Percentiles rank a stretch among this genome's conserved stretches.
These are phyloP conservation scores for Fusarium continuum DNA, from an alignment of 2,329 filamentous ascomycete genomes.

Conservation along the genomic window DNA sequence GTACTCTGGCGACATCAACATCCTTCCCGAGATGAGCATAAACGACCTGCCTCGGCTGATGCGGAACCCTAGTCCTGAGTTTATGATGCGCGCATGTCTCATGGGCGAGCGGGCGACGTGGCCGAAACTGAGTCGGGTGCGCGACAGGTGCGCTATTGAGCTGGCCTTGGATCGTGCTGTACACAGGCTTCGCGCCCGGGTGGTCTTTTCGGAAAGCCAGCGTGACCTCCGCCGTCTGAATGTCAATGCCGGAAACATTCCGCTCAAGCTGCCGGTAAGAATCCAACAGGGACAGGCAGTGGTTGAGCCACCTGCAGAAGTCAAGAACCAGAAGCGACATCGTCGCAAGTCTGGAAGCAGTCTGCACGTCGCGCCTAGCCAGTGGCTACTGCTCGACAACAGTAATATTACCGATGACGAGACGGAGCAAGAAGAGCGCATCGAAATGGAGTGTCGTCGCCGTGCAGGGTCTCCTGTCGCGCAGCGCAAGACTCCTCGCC, in stretches of 20 bases:
- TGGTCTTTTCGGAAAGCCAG: conserved; percentile 74
- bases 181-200: conserved; percentile 70
- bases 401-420: conserved; percentile 54
- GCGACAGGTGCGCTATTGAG: conserved; percentile 89
- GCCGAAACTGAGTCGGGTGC: conserved; percentile 86
- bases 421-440: conserved; percentile 55
- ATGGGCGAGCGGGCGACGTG: conserved; percentile 88
- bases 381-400: conserved; percentile 50
- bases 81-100: conserved; percentile 82
- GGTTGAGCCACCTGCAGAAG: conserved; percentile 33
- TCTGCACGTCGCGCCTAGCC: conserved; percentile 52
- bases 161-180: conserved; percentile 82
- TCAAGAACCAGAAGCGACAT: conserved; percentile 49
- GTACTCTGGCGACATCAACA: conserved; percentile 95
- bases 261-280: conserved; percentile 31
- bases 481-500: conserved; percentile 53
- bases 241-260: conserved; percentile 43
- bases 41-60: conserved; percentile 80
- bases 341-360: conserved; percentile 63
- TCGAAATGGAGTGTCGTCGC: conserved; percentile 53
- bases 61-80: conserved; percentile 84
- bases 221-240: conserved; percentile 64
- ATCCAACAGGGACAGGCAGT: conserved; percentile 26
- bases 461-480: conserved; percentile 40
- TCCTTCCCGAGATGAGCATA: conserved; percentile 80